phyloP scores from a whole-genome alignment of 2,329 filamentous ascomycete genomes.

The Dryadomyces quercus-mongolicae region DNA sequence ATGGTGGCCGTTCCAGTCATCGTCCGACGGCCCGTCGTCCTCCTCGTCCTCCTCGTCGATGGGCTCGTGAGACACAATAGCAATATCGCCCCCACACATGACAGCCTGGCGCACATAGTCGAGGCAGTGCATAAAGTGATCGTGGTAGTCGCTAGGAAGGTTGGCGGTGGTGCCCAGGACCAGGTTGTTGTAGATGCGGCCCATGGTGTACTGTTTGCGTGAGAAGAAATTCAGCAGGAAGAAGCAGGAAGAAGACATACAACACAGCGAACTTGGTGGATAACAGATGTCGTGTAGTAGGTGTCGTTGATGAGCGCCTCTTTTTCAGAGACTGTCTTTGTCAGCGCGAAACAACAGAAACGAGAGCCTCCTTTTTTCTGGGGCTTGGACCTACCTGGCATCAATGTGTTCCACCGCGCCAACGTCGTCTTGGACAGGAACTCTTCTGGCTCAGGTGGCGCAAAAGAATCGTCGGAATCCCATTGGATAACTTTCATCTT shows the following conservation, averaged over 20 bases:
- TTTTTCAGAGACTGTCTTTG: neutral
- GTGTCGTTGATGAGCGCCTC: constrained; percentile 22
- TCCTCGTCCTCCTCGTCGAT: constrained; percentile 19
- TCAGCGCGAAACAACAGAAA: neutral
- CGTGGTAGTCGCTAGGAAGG: constrained; percentile 17
- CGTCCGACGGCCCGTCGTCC: constrained; percentile 22
- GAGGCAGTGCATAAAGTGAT: constrained; percentile 29
- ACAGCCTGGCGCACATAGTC: constrained; percentile 28
- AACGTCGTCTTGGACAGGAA: constrained; percentile 25
- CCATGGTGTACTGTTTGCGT: constrained; percentile 21
- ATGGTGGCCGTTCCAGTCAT: constrained; percentile 29
- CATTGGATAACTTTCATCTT: constrained; percentile 24
- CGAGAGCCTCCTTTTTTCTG: neutral
- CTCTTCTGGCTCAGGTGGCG: constrained; percentile 24
- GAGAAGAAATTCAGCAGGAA: neutral
- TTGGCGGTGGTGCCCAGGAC: constrained; percentile 5
- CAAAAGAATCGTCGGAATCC: constrained; percentile 24
- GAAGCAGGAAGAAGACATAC: constrained; percentile 14
- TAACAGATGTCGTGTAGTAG: constrained; percentile 28
- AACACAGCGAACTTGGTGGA: constrained; percentile 28
- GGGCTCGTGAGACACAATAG: constrained; percentile 23
- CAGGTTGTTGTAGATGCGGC: constrained; percentile 19
- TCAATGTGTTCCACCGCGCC: constrained; percentile 25
- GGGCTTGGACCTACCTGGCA: constrained; percentile 26
- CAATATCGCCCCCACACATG: constrained; percentile 25